Percentiles rank a stretch among this genome's conserved stretches.
Evolutionary conservation across 2,329 filamentous ascomycete species (phyloP).

Genomic region (Triangularia setosa): DNA sequence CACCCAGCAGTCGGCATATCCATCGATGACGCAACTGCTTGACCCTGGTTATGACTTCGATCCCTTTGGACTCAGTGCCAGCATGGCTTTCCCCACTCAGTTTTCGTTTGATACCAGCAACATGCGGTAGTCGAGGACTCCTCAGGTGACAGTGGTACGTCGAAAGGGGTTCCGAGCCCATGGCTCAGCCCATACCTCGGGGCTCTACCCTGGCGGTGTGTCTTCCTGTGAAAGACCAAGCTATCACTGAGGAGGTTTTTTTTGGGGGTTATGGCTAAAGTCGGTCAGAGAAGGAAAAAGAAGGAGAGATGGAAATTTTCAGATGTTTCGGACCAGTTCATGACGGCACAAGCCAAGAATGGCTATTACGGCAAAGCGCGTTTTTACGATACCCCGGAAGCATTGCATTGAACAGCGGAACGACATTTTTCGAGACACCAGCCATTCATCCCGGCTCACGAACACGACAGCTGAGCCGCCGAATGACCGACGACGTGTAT

Average conservation of each 20-base stretch:
- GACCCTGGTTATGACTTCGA: slow-evolving; percentile 89
- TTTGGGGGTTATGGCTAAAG: not conserved
- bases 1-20: slow-evolving; percentile 63
- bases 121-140: slow-evolving; percentile 35
- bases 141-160: not conserved
- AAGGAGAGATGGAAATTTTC: not conserved
- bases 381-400: slow-evolving; percentile 27
- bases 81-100: slow-evolving; percentile 89
- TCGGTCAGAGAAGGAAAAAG: not conserved
- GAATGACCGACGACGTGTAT: not conserved
- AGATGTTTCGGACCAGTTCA: slow-evolving; percentile 2
- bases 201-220: not conserved
- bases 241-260: not conserved
- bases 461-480: not conserved
- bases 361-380: slow-evolving; percentile 8
- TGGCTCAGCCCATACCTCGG: not conserved
- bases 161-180: not conserved
- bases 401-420: slow-evolving; percentile 21
- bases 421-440: slow-evolving; percentile 5
- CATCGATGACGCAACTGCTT: slow-evolving; percentile 57
- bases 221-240: not conserved
- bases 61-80: slow-evolving; percentile 87
- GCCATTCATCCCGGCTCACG: not conserved
- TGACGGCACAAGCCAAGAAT: slow-evolving; percentile 7
- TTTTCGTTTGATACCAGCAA: slow-evolving; percentile 69